Evolutionary conservation across 2,329 filamentous ascomycete genomes (phyloP), one percentile per base, ranked within the genome.

Genomic region (Ceratocystis smalleyi): DNA sequence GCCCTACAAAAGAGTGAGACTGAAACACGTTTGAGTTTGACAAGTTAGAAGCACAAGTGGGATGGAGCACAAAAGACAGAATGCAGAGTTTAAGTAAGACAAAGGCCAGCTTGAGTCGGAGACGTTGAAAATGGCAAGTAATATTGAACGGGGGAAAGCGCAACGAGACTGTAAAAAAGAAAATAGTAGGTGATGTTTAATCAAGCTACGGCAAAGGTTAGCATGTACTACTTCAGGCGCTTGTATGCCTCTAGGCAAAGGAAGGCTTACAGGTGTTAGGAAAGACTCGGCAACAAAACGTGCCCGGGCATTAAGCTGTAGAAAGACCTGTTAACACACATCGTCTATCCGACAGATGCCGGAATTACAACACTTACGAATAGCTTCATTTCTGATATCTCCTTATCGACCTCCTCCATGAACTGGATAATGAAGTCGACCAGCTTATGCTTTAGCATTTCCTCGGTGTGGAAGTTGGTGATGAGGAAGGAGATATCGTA

Each of bases 331-430:
- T 55, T 55, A 55, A 27, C 17, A 24, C 24, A 6, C 4, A 27
- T 54, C 2, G 7, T 24, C 65, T 24, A 27, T 12, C 1, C 8
- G 35, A 40, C 22, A 54, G 22, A 24, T 4, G 24, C 5, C 6
- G 27, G 24, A 7, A 12, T 32, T 6, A 22, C 17, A 32, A 19
- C 54, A 79, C 89, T 70, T 82, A 96, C 92, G 76, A 99, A 99
- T 71, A 99, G 87, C 82, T 99, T 99, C 94, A 99, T 97, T 78
- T 99, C 95, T 2, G 94, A 97, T 67, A 99, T 99, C 76, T 99
- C 94, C 81, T 99, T 99, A 76, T 99, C 95, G 3, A 99, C 95
- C 75, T 99, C 94, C 76, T 99, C 92, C 92, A 99, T 97, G 72
- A 99, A 99, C 72, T 97, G 87, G 69, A 99, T 96, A 70, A 99